A percentile compares a stretch with the other conserved stretches of the same genome.
phyloP scores from a whole-genome alignment of 1,284 basidiomycete species.

The Cutaneotrichosporon cavernicola region DNA sequence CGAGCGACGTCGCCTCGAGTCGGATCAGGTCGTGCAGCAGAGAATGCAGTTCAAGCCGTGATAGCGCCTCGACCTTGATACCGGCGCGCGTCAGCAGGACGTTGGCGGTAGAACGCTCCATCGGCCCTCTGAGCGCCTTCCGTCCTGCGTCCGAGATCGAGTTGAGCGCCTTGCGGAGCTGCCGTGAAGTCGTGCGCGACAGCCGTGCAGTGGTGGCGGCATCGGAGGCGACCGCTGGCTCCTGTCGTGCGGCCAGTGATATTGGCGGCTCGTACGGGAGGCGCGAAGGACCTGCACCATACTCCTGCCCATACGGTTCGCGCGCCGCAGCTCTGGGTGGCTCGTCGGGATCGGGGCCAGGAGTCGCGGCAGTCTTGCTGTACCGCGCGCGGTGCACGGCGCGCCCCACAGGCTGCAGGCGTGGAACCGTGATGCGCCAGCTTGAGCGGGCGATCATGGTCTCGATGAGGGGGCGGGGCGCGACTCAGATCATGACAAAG shows the following conservation, averaged over 20 bases:
- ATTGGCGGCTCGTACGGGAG: slow-evolving; percentile 33
- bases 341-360: slow-evolving; percentile 1
- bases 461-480: neutral
- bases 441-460: slow-evolving; percentile 13
- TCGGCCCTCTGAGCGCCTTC: neutral
- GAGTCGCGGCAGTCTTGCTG: slow-evolving; percentile 4
- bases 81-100: neutral
- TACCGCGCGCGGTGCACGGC: neutral
- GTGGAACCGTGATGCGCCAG: slow-evolving; percentile 17
- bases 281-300: slow-evolving; percentile 43
- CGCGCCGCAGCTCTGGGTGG: neutral
- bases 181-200: neutral
- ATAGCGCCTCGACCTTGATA: slow-evolving; percentile 16
- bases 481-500: slow-evolving; percentile 12
- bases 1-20: neutral
- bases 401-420: neutral
- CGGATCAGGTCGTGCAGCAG: slow-evolving; percentile 38
- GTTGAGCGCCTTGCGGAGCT: slow-evolving; percentile 4
- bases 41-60: slow-evolving; percentile 32
- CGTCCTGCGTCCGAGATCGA: neutral
- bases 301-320: slow-evolving; percentile 37
- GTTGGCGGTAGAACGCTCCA: neutral
- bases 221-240: neutral
- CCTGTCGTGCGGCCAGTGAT: neutral
- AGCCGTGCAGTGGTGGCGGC: neutral